Evolutionary conservation across 148 eudicot species (phyloP), one percentile per base, ranked within the genome.

Genomic region (Silene uniflora): DNA sequence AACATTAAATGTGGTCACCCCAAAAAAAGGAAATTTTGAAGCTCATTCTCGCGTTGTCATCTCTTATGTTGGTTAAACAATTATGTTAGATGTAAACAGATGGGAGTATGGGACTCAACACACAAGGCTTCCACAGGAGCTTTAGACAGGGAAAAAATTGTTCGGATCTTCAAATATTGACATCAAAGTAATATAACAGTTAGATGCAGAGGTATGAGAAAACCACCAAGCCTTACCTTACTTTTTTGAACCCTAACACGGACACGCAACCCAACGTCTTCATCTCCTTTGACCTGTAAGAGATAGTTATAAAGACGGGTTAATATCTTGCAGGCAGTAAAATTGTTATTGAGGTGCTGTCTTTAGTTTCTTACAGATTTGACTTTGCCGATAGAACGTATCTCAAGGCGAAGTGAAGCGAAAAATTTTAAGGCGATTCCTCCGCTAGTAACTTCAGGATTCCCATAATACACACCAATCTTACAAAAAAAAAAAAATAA

Each of bases 401-500:
- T 94, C 84, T 91, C 97, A 82, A 94, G 97, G 49, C 98, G 98
- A 73, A 94, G 88, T 29, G 98, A 94, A 62, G 98, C 98, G 80
- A 94, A 94, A 81, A 94, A 94, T 83, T 94, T 94, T 79, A 94
- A 82, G 77, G 98, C 98, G 73, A 94, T 94, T 78, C 98, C 98
- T 84, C 98, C 98, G 75, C 98, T 94, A 61, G 98, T 94, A 75
- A 94, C 98, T 90, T 94, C 98, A 81, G 98, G 98, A 88, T 94
- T 94, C 69, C 98, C 97, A 77, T 94, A 94, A 86, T 80, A 91
- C 60, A 94, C 98, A 12, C 98, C 98, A 84, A 94, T 94, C 98
- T 94, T 78, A 52, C 46, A 67, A 39, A 69, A 64, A 14, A 44
- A 67, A 39, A 69, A 64, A 14, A 25, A 21, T 66, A 82, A 81